Evolutionary conservation across 345 rosid genomes (phyloP), one percentile per base, ranked within the genome.

Genomic region (Populus tremula): DNA sequence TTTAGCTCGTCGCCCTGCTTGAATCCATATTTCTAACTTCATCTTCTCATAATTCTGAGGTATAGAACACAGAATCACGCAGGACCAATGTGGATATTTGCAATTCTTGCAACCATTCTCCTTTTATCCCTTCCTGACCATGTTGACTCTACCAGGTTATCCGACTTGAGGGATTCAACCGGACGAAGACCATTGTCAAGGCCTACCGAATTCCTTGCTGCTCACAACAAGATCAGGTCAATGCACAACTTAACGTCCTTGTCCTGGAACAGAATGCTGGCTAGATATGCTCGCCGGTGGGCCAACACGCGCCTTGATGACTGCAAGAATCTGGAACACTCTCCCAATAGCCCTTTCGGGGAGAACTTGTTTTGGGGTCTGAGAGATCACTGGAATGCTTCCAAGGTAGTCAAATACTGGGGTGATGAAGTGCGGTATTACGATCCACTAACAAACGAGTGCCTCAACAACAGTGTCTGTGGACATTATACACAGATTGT

Each of bases 401-500:
- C 13, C 0, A 79, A 81, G 4, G 81, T 81, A 4, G 91, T 89
- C 4, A 54, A 69, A 1, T 62, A 35, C 4, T 91, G 94, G 92
- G 87, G 77, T 7, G 83, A 70, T 33, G 92, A 89, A 62, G 1
- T 62, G 3, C 20, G 4, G 9, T 75, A 41, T 29, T 91, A 85
- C 45, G 18, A 91, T 67, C 79, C 21, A n/a, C 18, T 5, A 1
- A 75, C 72, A 12, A 83, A 87, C 76, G 59, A 81, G 64, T 91
- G 92, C 59, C 16, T 64, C 54, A 67, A 4, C 41, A 67, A 12
- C 14, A 65, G 1, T 39, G 70, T 83, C 70, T 90, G 92, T 49
- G 91, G 92, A 8, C 94, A 89, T 71, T 90, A 83, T 49, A 90
- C 92, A 5, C 94, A 91, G 84, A 69, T 91, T 54, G 82, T 91